phyloP scores from a whole-genome alignment of 805 yeast species.

The Pichia phayaonensis region DNA sequence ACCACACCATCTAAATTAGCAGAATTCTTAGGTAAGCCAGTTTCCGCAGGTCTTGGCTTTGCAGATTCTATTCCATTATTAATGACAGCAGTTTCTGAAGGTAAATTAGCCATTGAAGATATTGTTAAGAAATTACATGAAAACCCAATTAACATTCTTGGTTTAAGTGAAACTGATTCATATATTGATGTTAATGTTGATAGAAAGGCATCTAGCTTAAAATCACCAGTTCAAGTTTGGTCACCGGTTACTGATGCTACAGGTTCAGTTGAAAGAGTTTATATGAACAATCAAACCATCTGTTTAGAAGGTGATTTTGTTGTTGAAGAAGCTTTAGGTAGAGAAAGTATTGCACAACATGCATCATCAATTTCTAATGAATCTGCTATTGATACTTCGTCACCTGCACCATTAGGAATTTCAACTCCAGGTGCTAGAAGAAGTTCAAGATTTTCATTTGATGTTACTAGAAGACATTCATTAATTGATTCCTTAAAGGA shows the following conservation, averaged over 20 bases:
- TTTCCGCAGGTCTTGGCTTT: constrained; percentile 69
- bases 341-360: constrained; percentile 42
- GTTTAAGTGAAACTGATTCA: constrained; percentile 73
- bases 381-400: constrained; percentile 12
- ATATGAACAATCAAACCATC: constrained; percentile 67
- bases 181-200: constrained; percentile 78
- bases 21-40: constrained; percentile 49
- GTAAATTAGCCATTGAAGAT: constrained; percentile 64
- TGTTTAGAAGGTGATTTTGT: constrained; percentile 77
- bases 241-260: constrained; percentile 50
- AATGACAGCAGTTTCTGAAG: constrained; percentile 69
- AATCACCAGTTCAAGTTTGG: constrained; percentile 37
- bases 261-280: constrained; percentile 88
- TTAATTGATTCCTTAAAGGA: constrained; percentile 23
- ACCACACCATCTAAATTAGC: constrained; percentile 68
- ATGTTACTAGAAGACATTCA: constrained; percentile 31
- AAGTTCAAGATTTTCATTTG: constrained; percentile 45
- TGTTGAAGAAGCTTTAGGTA: constrained; percentile 54
- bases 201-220: constrained; percentile 42
- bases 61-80: constrained; percentile 76
- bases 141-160: constrained; percentile 76
- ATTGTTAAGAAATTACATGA: constrained; percentile 67
- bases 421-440: constrained; percentile 30
- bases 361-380: constrained; percentile 24
- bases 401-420: constrained; percentile 23